Evolutionary conservation across 805 yeast genomes (phyloP).

Genomic region (Saccharomycopsis fodiens): DNA sequence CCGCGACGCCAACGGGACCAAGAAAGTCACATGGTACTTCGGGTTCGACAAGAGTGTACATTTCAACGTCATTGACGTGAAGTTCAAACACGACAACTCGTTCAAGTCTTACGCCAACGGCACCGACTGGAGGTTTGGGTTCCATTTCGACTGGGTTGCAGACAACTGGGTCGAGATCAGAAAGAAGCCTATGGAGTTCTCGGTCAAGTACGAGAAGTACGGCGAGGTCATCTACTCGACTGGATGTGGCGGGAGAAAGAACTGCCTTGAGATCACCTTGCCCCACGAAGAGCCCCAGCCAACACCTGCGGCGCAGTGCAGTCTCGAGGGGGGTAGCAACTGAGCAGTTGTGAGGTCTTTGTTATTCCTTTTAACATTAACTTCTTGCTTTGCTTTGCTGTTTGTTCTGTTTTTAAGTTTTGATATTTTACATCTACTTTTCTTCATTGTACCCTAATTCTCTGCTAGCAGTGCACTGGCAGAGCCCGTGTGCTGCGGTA

Average conservation of each 20-base stretch:
- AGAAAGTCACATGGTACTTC: not conserved
- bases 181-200: slow-evolving; percentile 13
- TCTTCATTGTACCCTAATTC: too few relatives aligned
- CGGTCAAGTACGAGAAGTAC: slow-evolving; percentile 11
- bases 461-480: too few relatives aligned
- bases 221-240: slow-evolving; percentile 12
- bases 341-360: too few relatives aligned
- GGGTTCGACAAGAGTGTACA: not conserved
- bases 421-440: too few relatives aligned
- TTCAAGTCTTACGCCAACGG: not conserved
- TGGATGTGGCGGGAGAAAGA: slow-evolving; percentile 6
- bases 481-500: too few relatives aligned
- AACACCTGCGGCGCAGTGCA: not conserved
- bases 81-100: not conserved
- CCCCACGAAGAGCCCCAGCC: not conserved
- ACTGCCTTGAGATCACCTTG: not conserved
- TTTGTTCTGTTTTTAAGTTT: too few relatives aligned
- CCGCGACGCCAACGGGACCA: not conserved
- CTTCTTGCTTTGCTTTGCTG: too few relatives aligned
- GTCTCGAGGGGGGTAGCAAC: too few relatives aligned
- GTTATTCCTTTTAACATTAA: too few relatives aligned
- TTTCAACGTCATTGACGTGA: not conserved
- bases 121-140: slow-evolving; percentile 9
- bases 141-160: slow-evolving; percentile 17
- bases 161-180: slow-evolving; percentile 11